phyloP scores from a whole-genome alignment of 2,329 filamentous ascomycete species.

The Sporothrix mexicana region DNA sequence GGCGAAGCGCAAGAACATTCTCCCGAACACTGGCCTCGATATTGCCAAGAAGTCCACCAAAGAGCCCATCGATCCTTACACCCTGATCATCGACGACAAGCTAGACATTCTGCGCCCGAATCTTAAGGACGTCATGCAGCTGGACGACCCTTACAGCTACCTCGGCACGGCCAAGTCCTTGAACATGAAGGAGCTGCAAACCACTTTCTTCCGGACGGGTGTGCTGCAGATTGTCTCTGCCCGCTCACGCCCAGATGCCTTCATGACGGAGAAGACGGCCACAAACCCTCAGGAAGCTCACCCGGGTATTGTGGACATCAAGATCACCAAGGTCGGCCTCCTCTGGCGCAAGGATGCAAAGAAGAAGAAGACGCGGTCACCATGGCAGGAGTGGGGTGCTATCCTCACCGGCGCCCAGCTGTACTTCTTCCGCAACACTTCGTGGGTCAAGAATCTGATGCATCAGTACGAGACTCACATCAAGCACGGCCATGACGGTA shows the following conservation, averaged over 20 bases:
- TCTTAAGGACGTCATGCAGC: conserved; percentile 86
- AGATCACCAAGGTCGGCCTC: conserved; percentile 93
- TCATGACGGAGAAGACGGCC: conserved; percentile 85
- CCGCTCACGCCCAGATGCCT: conserved; percentile 90
- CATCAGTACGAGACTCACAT: conserved; percentile 84
- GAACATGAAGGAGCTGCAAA: conserved; percentile 81
- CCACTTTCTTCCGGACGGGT: conserved; percentile 88
- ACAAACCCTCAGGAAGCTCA: conserved; percentile 86
- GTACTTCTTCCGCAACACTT: conserved; percentile 92
- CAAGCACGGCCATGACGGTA: conserved; percentile 75
- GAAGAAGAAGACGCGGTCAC: conserved; percentile 91
- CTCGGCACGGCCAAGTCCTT: conserved; percentile 76
- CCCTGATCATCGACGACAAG: conserved; percentile 88
- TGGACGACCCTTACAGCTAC: conserved; percentile 92
- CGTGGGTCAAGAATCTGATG: conserved; percentile 91
- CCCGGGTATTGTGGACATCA: conserved; percentile 94
- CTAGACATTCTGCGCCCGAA: conserved; percentile 82
- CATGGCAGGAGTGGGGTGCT: conserved; percentile 99
- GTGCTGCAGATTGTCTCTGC: conserved; percentile 95
- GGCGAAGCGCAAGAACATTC: conserved; percentile 71
- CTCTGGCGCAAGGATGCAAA: conserved; percentile 94
- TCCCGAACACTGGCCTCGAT: conserved; percentile 69
- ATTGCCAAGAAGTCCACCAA: conserved; percentile 68
- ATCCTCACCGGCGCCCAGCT: conserved; percentile 95
- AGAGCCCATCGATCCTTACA: conserved; percentile 94